Base-by-base conservation (phyloP, 2,329 filamentous ascomycete genomes). In the Paraphoma chrysanthemicola region DNA sequence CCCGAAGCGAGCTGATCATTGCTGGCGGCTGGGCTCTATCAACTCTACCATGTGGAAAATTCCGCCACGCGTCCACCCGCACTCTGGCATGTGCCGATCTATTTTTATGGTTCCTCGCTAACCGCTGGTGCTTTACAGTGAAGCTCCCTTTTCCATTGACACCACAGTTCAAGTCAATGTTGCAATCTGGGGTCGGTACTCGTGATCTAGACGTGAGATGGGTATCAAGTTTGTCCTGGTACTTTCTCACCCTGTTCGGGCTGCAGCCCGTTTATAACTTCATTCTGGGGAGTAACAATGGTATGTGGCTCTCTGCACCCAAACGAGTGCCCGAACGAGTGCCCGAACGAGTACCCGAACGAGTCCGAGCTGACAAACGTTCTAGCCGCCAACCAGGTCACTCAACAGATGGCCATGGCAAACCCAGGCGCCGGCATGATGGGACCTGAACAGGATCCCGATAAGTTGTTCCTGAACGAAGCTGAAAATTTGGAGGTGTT, bases 151-250 rank as follows among this genome's bases (percentile, higher is more conserved):
- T 99, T 78, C 95, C 96, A 3, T 85, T 99, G 64, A 99, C 95
- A 31, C 93, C 97, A 78, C 96, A 97, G 77, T 99, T 99, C 86
- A 99, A 99, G 85, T 95, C 92, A 67, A 99, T 99, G 95, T 85
- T 99, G 51, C 95, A 99, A 81, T 94, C 94, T 42, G 95, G 95
- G 69, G 94, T 99, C 44, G 93, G 93, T 62, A 99, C 96, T 28
- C 90, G 89, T 71, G 95, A 99, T 76, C 89, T 99, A 81, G 96
- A 99, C 74, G 95, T 97, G 10, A 87, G 94, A 78, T 99, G 95
- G 95, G 97, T 99, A 80, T 97, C 93, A 0, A 97, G 93, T 78
- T 88, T 99, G 77, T 97, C 93, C 57, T 99, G 95, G 93, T 99
- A 99, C 82, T 98, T 99, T 75, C 81, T 99, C 65, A 98, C 96